Evolutionary conservation across 345 rosid genomes (phyloP), one percentile per base, ranked within the genome.

Genomic region (Eucalyptus regnans): DNA sequence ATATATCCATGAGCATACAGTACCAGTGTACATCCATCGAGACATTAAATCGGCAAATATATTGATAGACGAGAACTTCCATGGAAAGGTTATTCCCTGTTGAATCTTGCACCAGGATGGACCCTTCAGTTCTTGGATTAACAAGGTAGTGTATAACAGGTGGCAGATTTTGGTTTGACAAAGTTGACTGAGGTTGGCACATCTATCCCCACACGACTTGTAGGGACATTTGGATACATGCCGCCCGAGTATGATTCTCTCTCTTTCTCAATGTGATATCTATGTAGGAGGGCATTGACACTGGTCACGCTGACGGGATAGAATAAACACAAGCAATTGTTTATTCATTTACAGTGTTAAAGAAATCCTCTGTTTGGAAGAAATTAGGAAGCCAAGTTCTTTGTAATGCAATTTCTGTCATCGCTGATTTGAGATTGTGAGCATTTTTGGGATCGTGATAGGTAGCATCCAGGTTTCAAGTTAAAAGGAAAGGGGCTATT

Each of bases 181-280:
- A 52, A 52, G 56, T 52, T 52, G 56, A 52, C 56, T 18, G 56
- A 97, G 91, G 96, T 95, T 49, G 99, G 96, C 89, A 18, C 93
- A 80, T 94, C 97, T 4, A 92, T 94, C 22, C 95, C 91, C 54
- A 94, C 98, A 33, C 94, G 95, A 87, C 97, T 97, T 62, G 97
- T 96, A 92, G 99, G 99, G 48, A 98, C 99, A 86, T 98, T 98
- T 92, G 99, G 99, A 92, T 98, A 98, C 92, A 98, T 98, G 99
- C 96, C 99, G 37, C 99, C 99, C 5, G 99, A 98, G 99, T 97
- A 94, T 93, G 96, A 88, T 90, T 37, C 64, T 56, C 86, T 84
- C 87, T 33, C 12, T 56, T 25, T 56, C 62, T 91, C 54, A 66
- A 31, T 64, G n/a, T 54, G 33, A 27, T 86, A 51, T 20, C 64